Evolutionary conservation across 495 filamentous ascomycete species (phyloP), one percentile per base, ranked within the genome.

Genomic region (Platismatia glauca): DNA sequence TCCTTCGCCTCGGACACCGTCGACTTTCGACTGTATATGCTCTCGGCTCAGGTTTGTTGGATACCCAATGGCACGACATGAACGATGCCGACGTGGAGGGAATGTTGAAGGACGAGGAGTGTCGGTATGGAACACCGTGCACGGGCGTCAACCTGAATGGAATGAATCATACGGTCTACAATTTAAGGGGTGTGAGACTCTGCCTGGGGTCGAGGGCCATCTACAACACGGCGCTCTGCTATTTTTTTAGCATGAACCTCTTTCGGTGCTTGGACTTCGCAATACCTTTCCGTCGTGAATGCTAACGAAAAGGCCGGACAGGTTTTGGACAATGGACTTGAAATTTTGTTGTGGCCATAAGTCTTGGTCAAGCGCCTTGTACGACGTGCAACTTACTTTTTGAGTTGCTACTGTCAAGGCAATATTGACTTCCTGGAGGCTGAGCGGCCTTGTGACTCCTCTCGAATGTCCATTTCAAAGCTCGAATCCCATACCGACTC

Each of bases 261-360:
- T 41, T 41, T 41, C 39, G 39, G 39, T 41, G 39, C 16, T 41
- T 41, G 39, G 16, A 41, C 39, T 41, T 41, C 39, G 39, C n/a
- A n/a, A 75, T 15, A 79, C 18, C 59, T 68, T 73, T n/a, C 41
- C 55, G 55, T 76, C 69, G 37, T 69, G 50, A 24, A 77, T 65
- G 34, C 41, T 71, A 16, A 79, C 64, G 55, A 79, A 76, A 4
- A 74, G 69, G 9, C 77, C 72, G 61, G 75, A 79, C 16, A 76
- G 34, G 15, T 66, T 58, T 41, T 71, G 71, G 6, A 81, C 58
- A n/a, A 59, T 70, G 24, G 52, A 58, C 41, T 60, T 57, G 4
- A 74, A 59, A 24, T 58, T 33, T 58, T 76, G 63, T 9, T 71
- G n/a, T n/a, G n/a, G n/a, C n/a, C n/a, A 70, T 27, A 60, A 33